phyloP scores from a whole-genome alignment of 2,329 filamentous ascomycete species.

The Nothopassalora personata region DNA sequence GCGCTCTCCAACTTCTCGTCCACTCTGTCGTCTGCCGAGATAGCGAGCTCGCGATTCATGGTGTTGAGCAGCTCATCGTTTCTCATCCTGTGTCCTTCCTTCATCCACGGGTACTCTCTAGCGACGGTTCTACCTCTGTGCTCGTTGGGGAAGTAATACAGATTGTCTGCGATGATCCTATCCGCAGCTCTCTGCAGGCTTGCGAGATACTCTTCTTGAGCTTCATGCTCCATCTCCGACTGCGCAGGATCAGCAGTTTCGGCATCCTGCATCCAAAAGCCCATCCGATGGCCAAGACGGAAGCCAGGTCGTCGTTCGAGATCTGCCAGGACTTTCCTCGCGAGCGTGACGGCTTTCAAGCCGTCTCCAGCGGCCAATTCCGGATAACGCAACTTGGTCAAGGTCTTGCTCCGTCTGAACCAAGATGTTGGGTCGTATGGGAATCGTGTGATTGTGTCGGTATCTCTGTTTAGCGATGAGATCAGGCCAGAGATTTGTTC shows the following conservation, averaged over 20 bases:
- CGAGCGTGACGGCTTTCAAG: slow-evolving; percentile 22
- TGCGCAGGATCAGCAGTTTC: slow-evolving; percentile 7
- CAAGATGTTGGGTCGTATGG: slow-evolving; percentile 28
- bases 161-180: slow-evolving; percentile 9
- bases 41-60: slow-evolving; percentile 17
- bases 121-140: slow-evolving; percentile 18
- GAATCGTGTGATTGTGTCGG: slow-evolving; percentile 10
- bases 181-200: slow-evolving; percentile 12
- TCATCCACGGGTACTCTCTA: slow-evolving; percentile 28
- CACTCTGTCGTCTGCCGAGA: background rate
- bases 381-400: slow-evolving; percentile 21
- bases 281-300: slow-evolving; percentile 21
- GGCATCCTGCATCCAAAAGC: slow-evolving; percentile 27
- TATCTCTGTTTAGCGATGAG: slow-evolving; percentile 10
- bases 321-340: slow-evolving; percentile 7
- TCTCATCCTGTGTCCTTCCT: slow-evolving; percentile 8
- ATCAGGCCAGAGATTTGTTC: slow-evolving; percentile 3
- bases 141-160: slow-evolving; percentile 11
- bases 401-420: slow-evolving; percentile 18
- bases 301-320: slow-evolving; percentile 10
- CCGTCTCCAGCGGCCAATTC: slow-evolving; percentile 30
- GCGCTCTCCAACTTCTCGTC: background rate
- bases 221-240: background rate
- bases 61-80: slow-evolving; percentile 8
- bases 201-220: slow-evolving; percentile 9